Conservation (phyloP, 2,329 filamentous ascomycete species). For the Teratosphaeria pseudoeucalypti region DNA sequence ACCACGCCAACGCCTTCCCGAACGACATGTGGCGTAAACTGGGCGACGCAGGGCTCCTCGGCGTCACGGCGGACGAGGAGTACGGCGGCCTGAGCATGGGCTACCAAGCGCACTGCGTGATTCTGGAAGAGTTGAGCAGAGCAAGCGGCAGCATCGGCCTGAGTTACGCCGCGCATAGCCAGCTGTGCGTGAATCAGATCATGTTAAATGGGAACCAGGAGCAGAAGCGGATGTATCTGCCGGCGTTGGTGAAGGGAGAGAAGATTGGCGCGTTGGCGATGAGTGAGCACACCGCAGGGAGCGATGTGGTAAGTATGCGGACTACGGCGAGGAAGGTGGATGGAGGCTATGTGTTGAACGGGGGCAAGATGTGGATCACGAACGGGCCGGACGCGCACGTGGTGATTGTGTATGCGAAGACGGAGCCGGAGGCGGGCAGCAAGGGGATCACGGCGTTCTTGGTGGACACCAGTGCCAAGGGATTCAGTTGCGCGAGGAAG, state of each 20-base stretch:
- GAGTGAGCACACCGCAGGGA: constrained; percentile 84
- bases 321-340: constrained; percentile 70
- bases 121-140: constrained; percentile 88
- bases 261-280: constrained; percentile 84
- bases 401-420: constrained; percentile 96
- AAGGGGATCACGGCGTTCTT: constrained; percentile 96
- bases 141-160: constrained; percentile 72
- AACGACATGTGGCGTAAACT: constrained; percentile 87
- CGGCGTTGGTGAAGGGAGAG: constrained; percentile 68
- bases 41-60: constrained; percentile 79
- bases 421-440: constrained; percentile 63
- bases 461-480: constrained; percentile 59
- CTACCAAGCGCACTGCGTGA: constrained; percentile 91
- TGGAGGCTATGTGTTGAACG: constrained; percentile 76
- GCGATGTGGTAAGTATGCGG: constrained; percentile 93
- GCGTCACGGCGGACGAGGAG: constrained; percentile 86
- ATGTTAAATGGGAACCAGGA: constrained; percentile 72
- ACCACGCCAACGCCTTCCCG: constrained; percentile 80
- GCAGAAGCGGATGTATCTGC: constrained; percentile 74
- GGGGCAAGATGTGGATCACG: constrained; percentile 99
- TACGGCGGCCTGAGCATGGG: constrained; percentile 85
- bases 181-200: constrained; percentile 93
- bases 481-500: constrained; percentile 81
- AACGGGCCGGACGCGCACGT: constrained; percentile 90
- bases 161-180: constrained; percentile 90